These are phyloP conservation scores for Tilletia setariae DNA, from an alignment of 1,284 basidiomycete species.

Conservation along the genomic window DNA sequence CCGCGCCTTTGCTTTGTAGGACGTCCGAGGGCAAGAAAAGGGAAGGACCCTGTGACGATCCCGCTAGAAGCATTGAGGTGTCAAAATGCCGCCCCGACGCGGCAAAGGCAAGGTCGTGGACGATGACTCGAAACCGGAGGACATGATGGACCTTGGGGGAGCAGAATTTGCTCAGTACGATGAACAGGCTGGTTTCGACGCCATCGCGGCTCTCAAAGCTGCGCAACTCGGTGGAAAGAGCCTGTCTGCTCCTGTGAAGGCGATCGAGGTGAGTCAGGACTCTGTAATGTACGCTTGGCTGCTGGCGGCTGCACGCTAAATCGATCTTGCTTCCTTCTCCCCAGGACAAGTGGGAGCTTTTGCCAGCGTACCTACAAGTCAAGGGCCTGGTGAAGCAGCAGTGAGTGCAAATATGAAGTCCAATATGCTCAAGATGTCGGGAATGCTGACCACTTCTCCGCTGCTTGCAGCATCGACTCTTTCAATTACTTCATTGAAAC, in stretches of 20 bases:
- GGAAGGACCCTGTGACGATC: no score
- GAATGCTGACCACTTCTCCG: neutral
- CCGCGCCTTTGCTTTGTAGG: no score
- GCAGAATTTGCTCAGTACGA: neutral
- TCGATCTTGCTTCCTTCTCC: neutral
- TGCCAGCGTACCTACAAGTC: slow-evolving; percentile 53
- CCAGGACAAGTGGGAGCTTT: slow-evolving; percentile 51
- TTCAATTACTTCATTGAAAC: slow-evolving; percentile 99
- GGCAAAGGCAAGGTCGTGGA: no score
- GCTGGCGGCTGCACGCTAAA: neutral
- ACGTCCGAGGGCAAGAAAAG: no score
- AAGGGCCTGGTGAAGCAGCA: slow-evolving; percentile 74
- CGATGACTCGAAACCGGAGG: neutral
- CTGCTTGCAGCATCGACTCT: slow-evolving; percentile 69
- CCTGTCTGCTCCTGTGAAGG: slow-evolving; percentile 59
- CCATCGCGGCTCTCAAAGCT: slow-evolving; percentile 7
- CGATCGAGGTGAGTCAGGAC: slow-evolving; percentile 57
- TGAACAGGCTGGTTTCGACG: slow-evolving; percentile 5
- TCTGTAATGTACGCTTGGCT: no score
- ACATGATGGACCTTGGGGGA: neutral
- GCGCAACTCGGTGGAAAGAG: slow-evolving; percentile 44
- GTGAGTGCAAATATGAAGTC: neutral
- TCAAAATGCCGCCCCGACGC: no score
- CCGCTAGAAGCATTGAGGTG: no score
- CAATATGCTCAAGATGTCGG: neutral